Conservation (phyloP, 2,329 filamentous ascomycete genomes). For the Chrysoporthe puriensis region DNA sequence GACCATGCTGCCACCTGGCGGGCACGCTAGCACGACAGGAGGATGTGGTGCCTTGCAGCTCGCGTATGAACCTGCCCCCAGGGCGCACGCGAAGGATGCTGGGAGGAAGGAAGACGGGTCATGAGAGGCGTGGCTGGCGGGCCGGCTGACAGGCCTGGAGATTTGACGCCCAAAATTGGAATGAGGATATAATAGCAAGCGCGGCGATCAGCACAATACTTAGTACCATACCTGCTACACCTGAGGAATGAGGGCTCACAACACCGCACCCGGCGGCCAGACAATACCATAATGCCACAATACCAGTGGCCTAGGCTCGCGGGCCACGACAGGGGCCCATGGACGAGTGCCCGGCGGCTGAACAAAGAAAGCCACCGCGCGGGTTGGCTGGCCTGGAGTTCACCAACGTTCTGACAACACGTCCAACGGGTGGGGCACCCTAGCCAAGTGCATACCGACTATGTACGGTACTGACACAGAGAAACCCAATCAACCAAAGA, state of each 20-base stretch:
- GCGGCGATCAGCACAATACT: not conserved
- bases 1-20: conserved; percentile 4
- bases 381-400: not conserved
- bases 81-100: not conserved
- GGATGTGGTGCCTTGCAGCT: not conserved
- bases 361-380: not conserved
- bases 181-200: not conserved
- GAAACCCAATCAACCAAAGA: not conserved
- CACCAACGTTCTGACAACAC: not conserved
- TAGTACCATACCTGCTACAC: not conserved
- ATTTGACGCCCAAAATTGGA: conserved; percentile 7
- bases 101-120: not conserved
- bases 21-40: not conserved
- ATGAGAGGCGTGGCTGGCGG: not conserved
- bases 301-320: not conserved
- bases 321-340: not conserved
- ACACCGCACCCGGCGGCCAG: not conserved
- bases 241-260: not conserved
- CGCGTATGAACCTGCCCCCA: not conserved
- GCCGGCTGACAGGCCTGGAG: not conserved
- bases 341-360: not conserved
- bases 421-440: not conserved
- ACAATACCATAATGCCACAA: not conserved
- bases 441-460: not conserved
- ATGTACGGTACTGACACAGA: not conserved